Percentiles rank a stretch among this genome's conserved stretches.
These are phyloP conservation scores for Fusarium falciforme DNA, from an alignment of 2,329 filamentous ascomycete genomes.

Conservation along the genomic window DNA sequence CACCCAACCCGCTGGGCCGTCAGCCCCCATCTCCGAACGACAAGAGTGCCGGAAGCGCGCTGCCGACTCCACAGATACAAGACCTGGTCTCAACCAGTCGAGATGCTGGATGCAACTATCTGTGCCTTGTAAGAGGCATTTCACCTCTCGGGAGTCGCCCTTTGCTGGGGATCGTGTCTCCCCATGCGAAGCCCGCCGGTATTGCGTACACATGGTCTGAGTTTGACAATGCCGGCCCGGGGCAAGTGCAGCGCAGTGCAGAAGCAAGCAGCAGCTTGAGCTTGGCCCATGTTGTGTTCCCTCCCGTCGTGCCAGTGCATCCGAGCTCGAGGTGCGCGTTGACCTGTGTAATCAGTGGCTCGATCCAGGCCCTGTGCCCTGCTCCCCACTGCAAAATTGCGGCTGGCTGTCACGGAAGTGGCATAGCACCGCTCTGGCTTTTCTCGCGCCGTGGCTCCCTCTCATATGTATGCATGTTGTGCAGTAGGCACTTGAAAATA, in stretches of 20 bases:
- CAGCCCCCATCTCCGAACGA: constrained; percentile 37
- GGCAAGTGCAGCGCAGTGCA: not conserved
- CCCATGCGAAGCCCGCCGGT: constrained; percentile 30
- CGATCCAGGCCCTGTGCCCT: constrained; percentile 26
- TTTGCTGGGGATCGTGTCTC: constrained; percentile 13
- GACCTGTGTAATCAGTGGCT: constrained; percentile 27
- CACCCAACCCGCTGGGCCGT: constrained; percentile 45
- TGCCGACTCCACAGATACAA: constrained; percentile 45
- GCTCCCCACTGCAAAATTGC: constrained; percentile 26
- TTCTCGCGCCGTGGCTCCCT: constrained; percentile 37
- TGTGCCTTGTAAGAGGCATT: not conserved
- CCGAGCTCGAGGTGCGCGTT: constrained; percentile 24
- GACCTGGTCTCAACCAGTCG: constrained; percentile 30
- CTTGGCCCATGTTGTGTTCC: constrained; percentile 14
- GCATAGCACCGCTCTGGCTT: constrained; percentile 36
- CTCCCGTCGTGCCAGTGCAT: constrained; percentile 21
- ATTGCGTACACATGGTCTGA: constrained; percentile 24
- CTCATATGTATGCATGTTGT: constrained; percentile 46
- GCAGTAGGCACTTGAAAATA: constrained; percentile 43
- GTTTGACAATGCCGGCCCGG: constrained; percentile 32
- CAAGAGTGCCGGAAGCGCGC: constrained; percentile 47
- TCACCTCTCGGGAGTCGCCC: constrained; percentile 29
- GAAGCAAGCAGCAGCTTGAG: constrained; percentile 4
- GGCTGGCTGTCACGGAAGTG: constrained; percentile 36
- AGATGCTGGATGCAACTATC: constrained; percentile 24